A percentile compares a stretch with the other conserved stretches of the same genome.
Conservation (phyloP, 352 stramenopile species). For the Phytopythium aichiense region DNA sequence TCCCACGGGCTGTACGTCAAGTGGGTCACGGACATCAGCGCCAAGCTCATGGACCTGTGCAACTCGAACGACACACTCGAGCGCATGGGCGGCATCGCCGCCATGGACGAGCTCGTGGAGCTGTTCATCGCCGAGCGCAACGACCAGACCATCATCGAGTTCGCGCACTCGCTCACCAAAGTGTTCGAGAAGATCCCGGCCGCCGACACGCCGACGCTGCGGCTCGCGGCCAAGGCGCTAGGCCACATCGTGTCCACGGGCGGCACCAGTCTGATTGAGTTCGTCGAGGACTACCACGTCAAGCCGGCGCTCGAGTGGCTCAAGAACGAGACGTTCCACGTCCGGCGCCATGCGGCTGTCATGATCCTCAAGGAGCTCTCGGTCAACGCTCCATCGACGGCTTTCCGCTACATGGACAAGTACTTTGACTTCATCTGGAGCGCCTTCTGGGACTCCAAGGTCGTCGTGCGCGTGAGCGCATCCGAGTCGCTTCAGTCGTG, state of each 20-base stretch:
- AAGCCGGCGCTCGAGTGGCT: slow-evolving; percentile 86
- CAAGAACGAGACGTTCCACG: slow-evolving; percentile 88
- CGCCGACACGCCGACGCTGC: slow-evolving; percentile 66
- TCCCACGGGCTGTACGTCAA: slow-evolving; percentile 85
- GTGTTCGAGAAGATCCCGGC: slow-evolving; percentile 86
- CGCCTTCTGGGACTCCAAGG: slow-evolving; percentile 81
- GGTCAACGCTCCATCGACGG: slow-evolving; percentile 81
- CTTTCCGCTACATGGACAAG: slow-evolving; percentile 86
- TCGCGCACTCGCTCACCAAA: slow-evolving; percentile 82
- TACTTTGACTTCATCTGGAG: slow-evolving; percentile 91
- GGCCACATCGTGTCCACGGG: slow-evolving; percentile 87
- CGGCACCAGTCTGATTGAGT: slow-evolving; percentile 84
- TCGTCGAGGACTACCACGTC: slow-evolving; percentile 88
- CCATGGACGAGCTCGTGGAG: slow-evolving; percentile 88
- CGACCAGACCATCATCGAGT: slow-evolving; percentile 89
- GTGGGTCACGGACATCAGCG: slow-evolving; percentile 80
- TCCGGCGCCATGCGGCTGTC: slow-evolving; percentile 79
- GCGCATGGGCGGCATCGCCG: slow-evolving; percentile 80
- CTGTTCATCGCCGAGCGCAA: slow-evolving; percentile 87
- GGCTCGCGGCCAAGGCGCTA: slow-evolving; percentile 69
- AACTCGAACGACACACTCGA: slow-evolving; percentile 75
- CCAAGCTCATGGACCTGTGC: slow-evolving; percentile 80
- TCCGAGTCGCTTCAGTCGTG: slow-evolving; percentile 82
- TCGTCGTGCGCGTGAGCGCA: slow-evolving; percentile 74
- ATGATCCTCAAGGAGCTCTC: slow-evolving; percentile 86